Percentiles rank a stretch among this genome's conserved stretches.
Conservation (phyloP, 2,329 filamentous ascomycete species). For the Fusarium albosuccineum region DNA sequence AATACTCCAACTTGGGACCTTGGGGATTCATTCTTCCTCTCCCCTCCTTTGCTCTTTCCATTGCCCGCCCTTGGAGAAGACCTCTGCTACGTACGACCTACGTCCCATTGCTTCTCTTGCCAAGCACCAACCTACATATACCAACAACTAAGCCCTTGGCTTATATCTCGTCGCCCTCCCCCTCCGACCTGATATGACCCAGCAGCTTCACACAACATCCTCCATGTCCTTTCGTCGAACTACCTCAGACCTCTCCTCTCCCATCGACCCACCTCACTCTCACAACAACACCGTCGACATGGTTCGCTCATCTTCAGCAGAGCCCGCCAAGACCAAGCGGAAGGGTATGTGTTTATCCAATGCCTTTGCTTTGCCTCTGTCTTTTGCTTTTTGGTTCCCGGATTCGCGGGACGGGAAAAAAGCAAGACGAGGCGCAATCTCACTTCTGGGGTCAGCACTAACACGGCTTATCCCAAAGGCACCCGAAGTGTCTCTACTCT, state of each 20-base stretch:
- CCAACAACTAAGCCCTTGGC: conserved; percentile 23
- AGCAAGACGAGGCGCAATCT: conserved; percentile 1
- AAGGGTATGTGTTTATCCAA: conserved; percentile 55
- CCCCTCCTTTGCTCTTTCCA: conserved; percentile 3
- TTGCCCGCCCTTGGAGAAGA: not conserved
- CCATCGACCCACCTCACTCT: conserved; percentile 11
- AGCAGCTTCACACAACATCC: not conserved
- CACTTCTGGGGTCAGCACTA: conserved; percentile 8
- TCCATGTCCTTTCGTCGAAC: conserved; percentile 7
- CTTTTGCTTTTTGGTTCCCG: conserved; percentile 2
- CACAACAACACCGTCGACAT: conserved; percentile 46
- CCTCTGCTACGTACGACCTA: too few species aligned
- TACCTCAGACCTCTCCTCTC: conserved; percentile 12
- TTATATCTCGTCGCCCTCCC: conserved; percentile 20
- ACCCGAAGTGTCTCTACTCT: conserved; percentile 87
- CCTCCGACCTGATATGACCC: conserved; percentile 32
- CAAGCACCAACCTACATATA: not conserved
- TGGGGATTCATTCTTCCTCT: conserved; percentile 18
- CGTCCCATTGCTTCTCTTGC: not conserved
- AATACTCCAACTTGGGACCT: conserved; percentile 36
- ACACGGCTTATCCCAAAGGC: conserved; percentile 52
- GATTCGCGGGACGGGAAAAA: not conserved
- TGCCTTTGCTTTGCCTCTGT: conserved; percentile 13
- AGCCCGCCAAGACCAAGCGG: conserved; percentile 60
- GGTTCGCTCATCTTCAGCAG: conserved; percentile 59